These are phyloP conservation scores for Cornus controversa DNA, from an alignment of 148 eudicot species.

Conservation along the genomic window DNA sequence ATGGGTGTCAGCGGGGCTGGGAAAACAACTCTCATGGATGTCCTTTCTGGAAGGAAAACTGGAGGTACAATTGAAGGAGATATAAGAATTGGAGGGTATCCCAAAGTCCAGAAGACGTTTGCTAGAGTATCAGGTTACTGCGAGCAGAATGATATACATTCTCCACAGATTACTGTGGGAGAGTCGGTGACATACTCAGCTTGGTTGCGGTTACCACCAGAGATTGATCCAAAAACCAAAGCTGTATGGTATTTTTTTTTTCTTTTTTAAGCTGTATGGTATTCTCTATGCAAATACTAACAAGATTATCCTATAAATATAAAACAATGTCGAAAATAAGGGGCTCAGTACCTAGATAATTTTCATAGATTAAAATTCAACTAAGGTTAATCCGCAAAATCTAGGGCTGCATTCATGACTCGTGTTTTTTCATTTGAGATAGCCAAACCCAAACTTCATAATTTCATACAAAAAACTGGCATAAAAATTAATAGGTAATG, in stretches of 20 bases:
- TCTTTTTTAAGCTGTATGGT: conserved; percentile 15
- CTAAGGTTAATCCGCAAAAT: neutral
- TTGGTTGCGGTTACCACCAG: conserved; percentile 19
- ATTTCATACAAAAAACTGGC: neutral
- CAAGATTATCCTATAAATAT: neutral
- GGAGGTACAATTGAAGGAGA: conserved; percentile 25
- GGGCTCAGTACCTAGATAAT: neutral
- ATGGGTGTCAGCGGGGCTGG: conserved; percentile 34
- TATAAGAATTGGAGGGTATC: conserved; percentile 24
- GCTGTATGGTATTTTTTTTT: conserved; percentile 12
- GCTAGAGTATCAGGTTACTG: conserved; percentile 28
- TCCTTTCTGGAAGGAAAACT: conserved; percentile 28
- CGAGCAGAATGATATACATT: conserved; percentile 26
- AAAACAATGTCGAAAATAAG: neutral
- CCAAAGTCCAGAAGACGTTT: conserved; percentile 25
- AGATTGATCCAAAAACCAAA: conserved; percentile 8
- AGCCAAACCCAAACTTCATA: neutral
- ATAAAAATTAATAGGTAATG: neutral
- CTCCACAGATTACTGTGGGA: conserved; percentile 23
- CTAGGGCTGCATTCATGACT: neutral
- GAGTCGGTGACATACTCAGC: conserved; percentile 25
- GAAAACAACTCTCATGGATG: conserved; percentile 28
- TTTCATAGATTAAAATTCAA: neutral
- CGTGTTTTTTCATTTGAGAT: neutral
- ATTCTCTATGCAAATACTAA: neutral